Base-by-base conservation (phyloP, 1,284 basidiomycete genomes). In the Termitomyces sp. region DNA sequence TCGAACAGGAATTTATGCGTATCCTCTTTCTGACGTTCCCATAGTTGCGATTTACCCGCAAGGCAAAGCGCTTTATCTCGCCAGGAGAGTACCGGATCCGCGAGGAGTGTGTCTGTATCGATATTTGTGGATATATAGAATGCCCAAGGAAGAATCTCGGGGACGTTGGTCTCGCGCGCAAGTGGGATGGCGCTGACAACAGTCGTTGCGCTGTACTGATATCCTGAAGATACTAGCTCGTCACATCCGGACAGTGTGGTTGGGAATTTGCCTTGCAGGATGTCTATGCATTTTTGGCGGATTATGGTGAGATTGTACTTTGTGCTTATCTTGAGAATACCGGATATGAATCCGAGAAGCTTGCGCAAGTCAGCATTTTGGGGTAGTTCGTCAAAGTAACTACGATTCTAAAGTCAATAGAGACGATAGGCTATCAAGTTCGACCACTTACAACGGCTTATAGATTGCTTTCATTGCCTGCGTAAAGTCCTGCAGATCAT, bases 81-180 rank as follows among this genome's bases (percentile, higher is more conserved):
- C 72, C 72, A 74, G 2, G 70, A 69, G 26, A 74, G 61, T 5
- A 67, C 64, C 2, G 59, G 33, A 51, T 73, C 68, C 5, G 62
- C 56, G 12, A 74, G 57, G 6, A 74, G 62, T 12, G 66, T 64
- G 19, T 70, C 66, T 21, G 64, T 62, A 13, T 57, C 41, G 36
- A 74, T 70, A 40, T 73, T 71, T 0, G 70, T 68, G 41, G 70
- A 73, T 50, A 74, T 70, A 53, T 74, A 74, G 58, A 71, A 73
- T 1, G 72, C 71, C 72, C 72, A 74, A 2, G 72, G 72, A 2
- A 74, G 67, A 26, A 74, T 67, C 44, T 65, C 67, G 8, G 69
- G 71, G 6, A 74, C 65, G 41, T 68, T 70, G 13, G 68, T 68
- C 43, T 68, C 66, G 10, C 69, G 64, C 12, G 71, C 72, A 15